Conservation (phyloP, 2,329 filamentous ascomycete genomes). For the Penicillium crustosum region DNA sequence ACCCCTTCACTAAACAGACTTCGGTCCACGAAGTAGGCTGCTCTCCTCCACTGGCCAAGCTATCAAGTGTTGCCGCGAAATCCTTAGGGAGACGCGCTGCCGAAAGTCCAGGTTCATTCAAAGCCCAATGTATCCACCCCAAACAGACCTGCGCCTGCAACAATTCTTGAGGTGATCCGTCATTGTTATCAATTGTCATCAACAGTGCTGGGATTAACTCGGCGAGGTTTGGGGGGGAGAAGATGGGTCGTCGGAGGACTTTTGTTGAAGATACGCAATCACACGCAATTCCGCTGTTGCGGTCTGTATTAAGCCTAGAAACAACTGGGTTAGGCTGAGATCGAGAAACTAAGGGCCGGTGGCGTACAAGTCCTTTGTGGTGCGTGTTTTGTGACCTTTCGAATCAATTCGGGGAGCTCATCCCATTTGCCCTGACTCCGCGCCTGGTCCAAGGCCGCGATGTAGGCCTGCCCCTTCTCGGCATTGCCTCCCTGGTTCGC, state of each 20-base stretch:
- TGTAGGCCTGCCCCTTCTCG: slow-evolving; percentile 78
- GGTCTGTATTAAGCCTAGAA: slow-evolving; percentile 65
- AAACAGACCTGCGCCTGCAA: slow-evolving; percentile 80
- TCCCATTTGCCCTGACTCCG: slow-evolving; percentile 87
- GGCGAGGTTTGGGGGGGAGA: slow-evolving; percentile 45
- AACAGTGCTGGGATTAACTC: slow-evolving; percentile 44
- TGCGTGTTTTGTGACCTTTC: slow-evolving; percentile 94
- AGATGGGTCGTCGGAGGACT: slow-evolving; percentile 31
- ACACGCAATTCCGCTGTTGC: slow-evolving; percentile 69
- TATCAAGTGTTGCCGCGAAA: slow-evolving; percentile 56
- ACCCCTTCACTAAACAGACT: slow-evolving; percentile 75
- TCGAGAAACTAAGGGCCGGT: slow-evolving; percentile 13
- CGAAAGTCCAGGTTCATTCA: slow-evolving; percentile 67
- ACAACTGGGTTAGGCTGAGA: slow-evolving; percentile 21
- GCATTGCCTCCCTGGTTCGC: slow-evolving; percentile 50
- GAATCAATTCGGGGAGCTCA: slow-evolving; percentile 79
- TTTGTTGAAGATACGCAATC: slow-evolving; percentile 52
- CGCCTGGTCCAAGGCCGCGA: slow-evolving; percentile 77
- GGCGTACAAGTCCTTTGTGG: slow-evolving; percentile 74
- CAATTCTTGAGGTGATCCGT: slow-evolving; percentile 53
- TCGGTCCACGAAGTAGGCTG: slow-evolving; percentile 71
- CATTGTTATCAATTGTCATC: slow-evolving; percentile 60
- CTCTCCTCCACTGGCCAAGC: slow-evolving; percentile 54
- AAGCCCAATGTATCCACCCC: slow-evolving; percentile 79
- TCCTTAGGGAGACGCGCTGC: slow-evolving; percentile 62